Conservation (phyloP, 345 rosid genomes). For the Dipteronia sinensis region DNA sequence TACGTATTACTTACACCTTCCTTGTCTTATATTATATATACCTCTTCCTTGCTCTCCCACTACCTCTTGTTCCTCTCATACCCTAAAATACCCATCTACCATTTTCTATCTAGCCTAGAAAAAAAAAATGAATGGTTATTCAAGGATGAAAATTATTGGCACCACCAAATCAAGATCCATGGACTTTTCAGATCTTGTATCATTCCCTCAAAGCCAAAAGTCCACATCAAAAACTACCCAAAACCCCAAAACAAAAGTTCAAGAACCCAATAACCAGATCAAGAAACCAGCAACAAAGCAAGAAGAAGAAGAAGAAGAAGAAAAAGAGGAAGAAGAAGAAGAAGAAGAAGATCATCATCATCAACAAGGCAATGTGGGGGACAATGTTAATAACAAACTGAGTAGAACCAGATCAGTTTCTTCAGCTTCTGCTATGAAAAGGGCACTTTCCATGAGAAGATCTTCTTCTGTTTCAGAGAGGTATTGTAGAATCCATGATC, state of each 20-base stretch:
- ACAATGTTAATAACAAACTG: conserved; percentile 24
- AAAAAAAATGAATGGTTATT: conserved; percentile 38
- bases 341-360: conserved; percentile 13
- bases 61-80: neutral
- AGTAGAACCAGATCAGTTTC: conserved; percentile 65
- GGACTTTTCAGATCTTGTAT: conserved; percentile 37
- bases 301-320: conserved; percentile 17
- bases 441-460: conserved; percentile 74
- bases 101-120: neutral
- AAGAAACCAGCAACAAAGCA: neutral
- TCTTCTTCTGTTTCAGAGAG: conserved; percentile 83
- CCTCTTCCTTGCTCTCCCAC: neutral
- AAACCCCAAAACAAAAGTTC: neutral
- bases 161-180: conserved; percentile 38
- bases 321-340: conserved; percentile 22
- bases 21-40: neutral
- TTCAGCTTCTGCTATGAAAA: conserved; percentile 44
- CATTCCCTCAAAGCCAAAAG: conserved; percentile 21
- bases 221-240: conserved; percentile 2
- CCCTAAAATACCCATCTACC: neutral
- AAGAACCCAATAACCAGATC: neutral
- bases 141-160: conserved; percentile 39
- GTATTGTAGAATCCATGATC: conserved; percentile 79
- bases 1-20: neutral
- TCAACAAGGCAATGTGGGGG: neutral